These are phyloP conservation scores for Globomyces sp. DNA, from an alignment of 371 early-diverging fungal species.

Conservation along the genomic window DNA sequence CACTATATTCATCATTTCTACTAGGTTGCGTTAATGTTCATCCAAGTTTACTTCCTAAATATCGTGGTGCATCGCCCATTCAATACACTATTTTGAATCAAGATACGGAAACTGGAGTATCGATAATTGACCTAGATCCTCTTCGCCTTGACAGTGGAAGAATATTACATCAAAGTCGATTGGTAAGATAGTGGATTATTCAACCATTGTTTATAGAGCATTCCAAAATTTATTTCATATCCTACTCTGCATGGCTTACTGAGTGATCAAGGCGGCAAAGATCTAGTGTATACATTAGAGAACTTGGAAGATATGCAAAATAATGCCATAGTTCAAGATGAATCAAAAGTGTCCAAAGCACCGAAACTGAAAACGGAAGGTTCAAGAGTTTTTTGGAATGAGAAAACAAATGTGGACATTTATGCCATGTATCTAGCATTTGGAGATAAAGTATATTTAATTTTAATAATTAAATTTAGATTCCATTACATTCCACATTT, in stretches of 20 bases:
- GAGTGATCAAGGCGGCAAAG: constrained; percentile 61
- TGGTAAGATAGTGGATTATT: constrained; percentile 26
- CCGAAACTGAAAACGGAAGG: constrained; percentile 65
- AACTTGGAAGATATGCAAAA: constrained; percentile 54
- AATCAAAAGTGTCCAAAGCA: constrained; percentile 64
- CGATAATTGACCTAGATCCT: constrained; percentile 80
- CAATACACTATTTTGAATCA: constrained; percentile 81
- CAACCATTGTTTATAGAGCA: constrained; percentile 30
- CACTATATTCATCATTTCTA: constrained; percentile 26
- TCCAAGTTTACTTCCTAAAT: constrained; percentile 83
- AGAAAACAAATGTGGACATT: constrained; percentile 55
- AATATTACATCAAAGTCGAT: constrained; percentile 65
- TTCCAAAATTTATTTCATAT: constrained; percentile 45
- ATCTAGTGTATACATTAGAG: constrained; percentile 61
- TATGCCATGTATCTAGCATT: constrained; percentile 71
- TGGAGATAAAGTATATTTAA: constrained; percentile 61
- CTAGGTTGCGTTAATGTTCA: constrained; percentile 62
- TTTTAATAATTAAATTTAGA: constrained; percentile 17
- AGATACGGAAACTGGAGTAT: constrained; percentile 77
- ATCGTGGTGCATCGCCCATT: constrained; percentile 91
- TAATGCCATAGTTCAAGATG: constrained; percentile 64
- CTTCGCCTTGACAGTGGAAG: constrained; percentile 81
- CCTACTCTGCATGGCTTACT: constrained; percentile 53
- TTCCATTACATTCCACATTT: constrained; percentile 36
- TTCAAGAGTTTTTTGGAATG: constrained; percentile 60